Percentiles rank a stretch among this genome's conserved stretches.
Evolutionary conservation across 2,329 filamentous ascomycete species (phyloP).

Genomic region (Onygenales sp.): DNA sequence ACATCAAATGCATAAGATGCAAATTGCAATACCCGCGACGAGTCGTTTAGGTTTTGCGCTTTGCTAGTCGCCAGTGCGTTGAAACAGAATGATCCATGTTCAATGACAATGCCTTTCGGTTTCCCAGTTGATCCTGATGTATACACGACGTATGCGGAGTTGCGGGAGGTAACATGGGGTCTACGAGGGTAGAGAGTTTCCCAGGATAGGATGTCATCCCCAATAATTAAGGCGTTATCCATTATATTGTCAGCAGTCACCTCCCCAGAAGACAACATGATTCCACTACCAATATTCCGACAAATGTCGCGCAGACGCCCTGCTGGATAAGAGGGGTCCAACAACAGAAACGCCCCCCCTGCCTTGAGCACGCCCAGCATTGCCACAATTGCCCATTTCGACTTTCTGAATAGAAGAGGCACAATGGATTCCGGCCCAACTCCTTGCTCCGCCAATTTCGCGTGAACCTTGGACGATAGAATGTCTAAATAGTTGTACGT

Average conservation of each 20-base stretch:
- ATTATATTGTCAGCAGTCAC: background rate
- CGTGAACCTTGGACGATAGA: slow-evolving; percentile 12
- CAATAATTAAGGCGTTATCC: background rate
- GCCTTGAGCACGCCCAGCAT: slow-evolving; percentile 12
- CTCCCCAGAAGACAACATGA: slow-evolving; percentile 3
- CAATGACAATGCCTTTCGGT: slow-evolving; percentile 49
- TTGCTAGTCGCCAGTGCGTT: slow-evolving; percentile 38
- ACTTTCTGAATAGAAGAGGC: slow-evolving; percentile 11
- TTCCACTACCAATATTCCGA: slow-evolving; percentile 2
- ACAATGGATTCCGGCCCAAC: slow-evolving; percentile 12
- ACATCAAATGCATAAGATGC: slow-evolving; percentile 37
- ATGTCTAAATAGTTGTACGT: slow-evolving; percentile 10
- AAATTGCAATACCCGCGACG: slow-evolving; percentile 30
- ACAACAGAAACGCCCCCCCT: slow-evolving; percentile 10
- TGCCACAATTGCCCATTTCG: slow-evolving; percentile 10
- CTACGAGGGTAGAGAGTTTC: background rate
- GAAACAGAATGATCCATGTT: slow-evolving; percentile 45
- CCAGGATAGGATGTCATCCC: background rate
- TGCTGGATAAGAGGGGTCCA: slow-evolving; percentile 8
- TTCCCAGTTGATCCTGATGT: slow-evolving; percentile 42
- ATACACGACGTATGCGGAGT: slow-evolving; percentile 46
- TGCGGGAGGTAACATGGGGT: background rate
- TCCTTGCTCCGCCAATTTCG: slow-evolving; percentile 11
- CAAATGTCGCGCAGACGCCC: slow-evolving; percentile 10
- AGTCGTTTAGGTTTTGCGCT: slow-evolving; percentile 35